Percentiles rank a stretch among this genome's conserved stretches.
These are phyloP conservation scores for Medicago truncatula DNA, from an alignment of 306 rosid genomes.

Conservation along the genomic window MtrunA17r5.0-ANR NC_053049.1:42105001-42105500, in stretches of 20 bases:
- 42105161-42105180: constrained; percentile 44
- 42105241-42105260: background rate
- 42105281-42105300: too few species aligned
- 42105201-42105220: constrained; percentile 5
- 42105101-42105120: constrained; percentile 27
- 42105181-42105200: constrained; percentile 7
- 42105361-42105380: too few species aligned
- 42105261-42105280: too few species aligned
- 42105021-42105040: too few species aligned
- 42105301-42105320: too few species aligned
- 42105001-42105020: background rate
- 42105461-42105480: background rate
- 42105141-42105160: constrained; percentile 32
- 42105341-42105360: too few species aligned
- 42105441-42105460: too few species aligned
- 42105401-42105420: too few species aligned
- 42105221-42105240: background rate
- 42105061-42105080: background rate
- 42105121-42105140: constrained; percentile 42
- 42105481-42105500: background rate
- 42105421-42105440: background rate
- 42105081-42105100: constrained; percentile 42
- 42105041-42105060: too few species aligned
- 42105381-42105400: too few species aligned
- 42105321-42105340: too few species aligned